Conservation (phyloP, 106 monocot genomes). For the Gastrodia elata region DNA sequence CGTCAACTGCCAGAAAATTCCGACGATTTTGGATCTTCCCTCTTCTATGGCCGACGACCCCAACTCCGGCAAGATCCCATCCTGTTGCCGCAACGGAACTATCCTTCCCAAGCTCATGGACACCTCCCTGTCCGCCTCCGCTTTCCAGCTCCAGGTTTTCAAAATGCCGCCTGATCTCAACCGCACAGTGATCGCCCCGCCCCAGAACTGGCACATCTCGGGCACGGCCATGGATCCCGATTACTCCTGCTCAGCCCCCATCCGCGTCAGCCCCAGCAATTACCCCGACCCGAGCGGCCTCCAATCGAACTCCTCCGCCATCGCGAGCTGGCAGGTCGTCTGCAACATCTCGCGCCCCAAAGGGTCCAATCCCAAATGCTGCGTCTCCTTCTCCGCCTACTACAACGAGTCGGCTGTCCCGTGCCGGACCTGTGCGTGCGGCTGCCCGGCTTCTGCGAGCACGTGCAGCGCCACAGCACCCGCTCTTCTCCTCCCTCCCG, state of each 20-base stretch:
- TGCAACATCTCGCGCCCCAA: conserved; percentile 56
- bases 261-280: conserved; percentile 48
- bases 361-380: conserved; percentile 48
- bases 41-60: conserved; percentile 42
- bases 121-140: conserved; percentile 37
- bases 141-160: conserved; percentile 82
- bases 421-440: conserved; percentile 80
- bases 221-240: conserved; percentile 63
- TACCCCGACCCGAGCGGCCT: conserved; percentile 64
- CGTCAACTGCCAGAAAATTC: conserved; percentile 43
- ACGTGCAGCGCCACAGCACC: conserved; percentile 54
- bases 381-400: conserved; percentile 83
- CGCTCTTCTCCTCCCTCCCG: conserved; percentile 45
- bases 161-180: conserved; percentile 97
- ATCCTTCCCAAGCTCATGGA: conserved; percentile 72
- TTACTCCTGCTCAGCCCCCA: conserved; percentile 51
- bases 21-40: conserved; percentile 61
- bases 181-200: conserved; percentile 52
- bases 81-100: conserved; percentile 88
- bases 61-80: conserved; percentile 40
- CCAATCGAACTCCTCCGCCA: conserved; percentile 26
- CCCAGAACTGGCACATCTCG: conserved; percentile 48
- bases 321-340: conserved; percentile 67
- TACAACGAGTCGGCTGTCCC: conserved; percentile 78
- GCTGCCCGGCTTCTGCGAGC: conserved; percentile 26